phyloP scores from a whole-genome alignment of 2,329 filamentous ascomycete genomes.

The Phyllosticta citribraziliensis region DNA sequence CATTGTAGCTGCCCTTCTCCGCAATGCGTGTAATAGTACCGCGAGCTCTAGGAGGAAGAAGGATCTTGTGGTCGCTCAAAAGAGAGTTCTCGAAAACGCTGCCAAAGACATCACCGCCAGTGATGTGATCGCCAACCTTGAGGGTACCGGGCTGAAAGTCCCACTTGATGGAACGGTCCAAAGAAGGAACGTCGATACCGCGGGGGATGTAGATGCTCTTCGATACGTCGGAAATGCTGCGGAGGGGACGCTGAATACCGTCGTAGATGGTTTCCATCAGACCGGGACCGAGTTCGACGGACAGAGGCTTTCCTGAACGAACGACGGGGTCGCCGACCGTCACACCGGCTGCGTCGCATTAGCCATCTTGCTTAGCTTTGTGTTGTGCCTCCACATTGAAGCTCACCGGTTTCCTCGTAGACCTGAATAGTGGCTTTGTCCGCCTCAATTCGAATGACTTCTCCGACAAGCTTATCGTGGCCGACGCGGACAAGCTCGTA shows the following conservation, averaged over 20 bases:
- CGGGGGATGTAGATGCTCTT: constrained; percentile 96
- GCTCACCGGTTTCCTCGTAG: constrained; percentile 92
- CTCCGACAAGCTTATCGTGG: constrained; percentile 82
- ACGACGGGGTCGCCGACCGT: constrained; percentile 88
- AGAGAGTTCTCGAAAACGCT: constrained; percentile 94
- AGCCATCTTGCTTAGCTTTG: background rate
- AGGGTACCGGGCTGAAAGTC: constrained; percentile 75
- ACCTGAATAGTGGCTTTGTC: constrained; percentile 98
- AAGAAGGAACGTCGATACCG: constrained; percentile 75
- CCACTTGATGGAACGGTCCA: constrained; percentile 91
- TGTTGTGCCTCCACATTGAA: background rate
- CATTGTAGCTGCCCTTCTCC: constrained; percentile 83
- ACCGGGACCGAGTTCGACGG: constrained; percentile 92
- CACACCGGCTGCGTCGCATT: constrained; percentile 60
- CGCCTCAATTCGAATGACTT: constrained; percentile 94
- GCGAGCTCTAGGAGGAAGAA: constrained; percentile 79
- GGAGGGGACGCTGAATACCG: constrained; percentile 92
- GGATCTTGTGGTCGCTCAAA: constrained; percentile 83
- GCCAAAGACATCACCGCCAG: constrained; percentile 93
- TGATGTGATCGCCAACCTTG: constrained; percentile 96
- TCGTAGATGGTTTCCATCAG: constrained; percentile 99
- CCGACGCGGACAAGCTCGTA: constrained; percentile 96
- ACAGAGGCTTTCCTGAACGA: constrained; percentile 89
- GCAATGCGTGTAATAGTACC: constrained; percentile 90
- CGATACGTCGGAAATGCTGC: constrained; percentile 66